Evolutionary conservation across 768 basidiomycete species (phyloP).

Genomic region (Rubroboletus satanas): DNA sequence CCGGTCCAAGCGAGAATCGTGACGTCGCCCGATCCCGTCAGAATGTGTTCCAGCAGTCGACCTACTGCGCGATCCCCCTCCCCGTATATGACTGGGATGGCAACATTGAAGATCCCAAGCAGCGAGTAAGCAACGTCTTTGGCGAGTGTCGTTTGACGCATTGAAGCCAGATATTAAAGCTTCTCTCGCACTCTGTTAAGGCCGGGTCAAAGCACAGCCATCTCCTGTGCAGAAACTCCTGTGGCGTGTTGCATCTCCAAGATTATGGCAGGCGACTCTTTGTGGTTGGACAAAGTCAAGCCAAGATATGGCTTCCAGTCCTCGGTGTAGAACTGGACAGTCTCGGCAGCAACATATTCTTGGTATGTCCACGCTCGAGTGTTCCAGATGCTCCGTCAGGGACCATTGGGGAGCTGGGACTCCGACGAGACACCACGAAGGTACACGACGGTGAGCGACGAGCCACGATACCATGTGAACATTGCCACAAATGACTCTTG

Average conservation of each 20-base stretch:
- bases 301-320: slow-evolving; percentile 13
- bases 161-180: slow-evolving; percentile 12
- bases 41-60: slow-evolving; percentile 13
- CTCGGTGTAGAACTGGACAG: slow-evolving; percentile 13
- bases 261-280: slow-evolving; percentile 2
- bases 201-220: slow-evolving; percentile 4
- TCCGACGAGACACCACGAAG: slow-evolving; percentile 6
- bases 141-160: slow-evolving; percentile 1
- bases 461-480: slow-evolving; percentile 12
- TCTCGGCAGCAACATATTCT: slow-evolving; percentile 12
- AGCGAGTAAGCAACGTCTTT: slow-evolving; percentile 16
- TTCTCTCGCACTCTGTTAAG: slow-evolving; percentile 16
- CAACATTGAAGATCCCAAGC: slow-evolving; percentile 9
- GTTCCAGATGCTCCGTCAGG: slow-evolving; percentile 10
- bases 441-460: slow-evolving; percentile 11
- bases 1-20: slow-evolving; percentile 19
- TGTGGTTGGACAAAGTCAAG: slow-evolving; percentile 3
- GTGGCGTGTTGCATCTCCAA: slow-evolving; percentile 7
- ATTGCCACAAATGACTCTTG: slow-evolving; percentile 16
- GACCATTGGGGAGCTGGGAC: rapidly evolving
- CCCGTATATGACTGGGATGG: slow-evolving; percentile 11
- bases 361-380: slow-evolving; percentile 11
- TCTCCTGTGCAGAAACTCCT: neutral
- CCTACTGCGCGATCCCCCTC: slow-evolving; percentile 11
- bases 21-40: slow-evolving; percentile 7